Base-by-base conservation (phyloP, 768 basidiomycete genomes). In the Lentinula boryana region DNA sequence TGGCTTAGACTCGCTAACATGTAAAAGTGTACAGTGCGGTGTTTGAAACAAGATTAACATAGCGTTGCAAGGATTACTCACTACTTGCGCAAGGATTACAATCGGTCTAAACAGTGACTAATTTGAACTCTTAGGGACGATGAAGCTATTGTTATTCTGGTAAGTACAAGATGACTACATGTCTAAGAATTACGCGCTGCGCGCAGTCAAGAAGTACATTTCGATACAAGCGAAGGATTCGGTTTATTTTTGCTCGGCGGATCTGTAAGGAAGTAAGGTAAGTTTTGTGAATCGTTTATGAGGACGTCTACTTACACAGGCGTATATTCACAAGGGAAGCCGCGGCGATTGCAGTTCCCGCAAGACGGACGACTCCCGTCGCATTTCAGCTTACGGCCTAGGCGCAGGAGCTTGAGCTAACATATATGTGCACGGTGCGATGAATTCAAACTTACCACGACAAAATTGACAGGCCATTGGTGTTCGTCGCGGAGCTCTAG, bases 401-500 rank as follows among this genome's bases (percentile, higher is more conserved):
- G 61, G 35, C 52, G 23, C 3, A 31, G 8, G 9, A 43, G 23
- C 27, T 18, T 56, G 3, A 32, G 40, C 23, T 15, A 56, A 23
- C 5, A 55, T 7, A 15, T 33, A 27, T 51, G 31, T 16, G 50
- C 53, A 2, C 12, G n/a, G 15, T 40, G 36, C n/a, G n/a, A 33
- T 55, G n/a, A 23, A 32, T 2, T 8, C 44, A 10, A 46, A 61
- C 72, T 60, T 64, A 85, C 88, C 84, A 70, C 88, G 76, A 69
- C 88, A 90, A 67, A 89, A 90, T 58, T 81, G 79, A 67, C 88
- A 90, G 6, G 88, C 88, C 85, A 90, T 88, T 0, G 84, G 80
- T 0, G 82, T 86, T 58, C 87, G 16, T 12, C 58, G 48, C 9
- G 58, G 58, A 21, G 50, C 58, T 41, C 58, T 49, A 4, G 57